These are phyloP conservation scores for Xylaria acuta DNA, from an alignment of 495 filamentous ascomycete genomes.

Conservation along the genomic window DNA sequence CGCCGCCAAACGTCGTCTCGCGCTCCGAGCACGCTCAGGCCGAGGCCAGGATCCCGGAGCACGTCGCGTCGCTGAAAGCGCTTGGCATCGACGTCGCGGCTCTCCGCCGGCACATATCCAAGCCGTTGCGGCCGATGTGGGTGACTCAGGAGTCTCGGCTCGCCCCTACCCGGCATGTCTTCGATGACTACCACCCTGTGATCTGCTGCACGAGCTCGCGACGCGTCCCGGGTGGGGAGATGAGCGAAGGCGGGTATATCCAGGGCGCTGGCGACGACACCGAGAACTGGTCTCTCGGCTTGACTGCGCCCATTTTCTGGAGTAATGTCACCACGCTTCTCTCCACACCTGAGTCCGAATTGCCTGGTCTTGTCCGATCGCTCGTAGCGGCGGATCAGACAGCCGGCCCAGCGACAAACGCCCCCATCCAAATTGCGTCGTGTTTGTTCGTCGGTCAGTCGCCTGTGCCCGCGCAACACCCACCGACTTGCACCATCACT, in stretches of 20 bases:
- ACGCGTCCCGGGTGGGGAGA: constrained; percentile 67
- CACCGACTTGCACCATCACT: constrained; percentile 34
- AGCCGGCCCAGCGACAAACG: constrained; percentile 28
- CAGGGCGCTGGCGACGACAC: constrained; percentile 94
- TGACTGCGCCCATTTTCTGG: constrained; percentile 85
- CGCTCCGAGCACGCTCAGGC: constrained; percentile 83
- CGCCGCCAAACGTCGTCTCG: constrained; percentile 71
- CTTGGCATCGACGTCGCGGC: constrained; percentile 43
- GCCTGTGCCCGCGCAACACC: constrained; percentile 24
- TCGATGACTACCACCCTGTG: constrained; percentile 68
- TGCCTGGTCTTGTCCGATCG: constrained; percentile 66
- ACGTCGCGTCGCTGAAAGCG: constrained; percentile 63
- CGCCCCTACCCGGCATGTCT: constrained; percentile 40
- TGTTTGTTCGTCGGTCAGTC: constrained; percentile 42
- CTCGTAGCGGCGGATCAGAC: constrained; percentile 53
- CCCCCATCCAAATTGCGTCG: constrained; percentile 46
- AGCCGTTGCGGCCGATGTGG: constrained; percentile 71
- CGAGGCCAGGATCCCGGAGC: constrained; percentile 66
- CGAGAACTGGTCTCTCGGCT: constrained; percentile 82
- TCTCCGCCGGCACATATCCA: constrained; percentile 48
- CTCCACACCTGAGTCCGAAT: constrained; percentile 63
- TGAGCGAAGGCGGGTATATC: constrained; percentile 78
- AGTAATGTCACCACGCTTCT: constrained; percentile 62
- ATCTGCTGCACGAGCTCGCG: constrained; percentile 83
- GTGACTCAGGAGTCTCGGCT: constrained; percentile 53